Conservation (phyloP, 2,329 filamentous ascomycete genomes). For the Sclerotinia subarctica region DNA sequence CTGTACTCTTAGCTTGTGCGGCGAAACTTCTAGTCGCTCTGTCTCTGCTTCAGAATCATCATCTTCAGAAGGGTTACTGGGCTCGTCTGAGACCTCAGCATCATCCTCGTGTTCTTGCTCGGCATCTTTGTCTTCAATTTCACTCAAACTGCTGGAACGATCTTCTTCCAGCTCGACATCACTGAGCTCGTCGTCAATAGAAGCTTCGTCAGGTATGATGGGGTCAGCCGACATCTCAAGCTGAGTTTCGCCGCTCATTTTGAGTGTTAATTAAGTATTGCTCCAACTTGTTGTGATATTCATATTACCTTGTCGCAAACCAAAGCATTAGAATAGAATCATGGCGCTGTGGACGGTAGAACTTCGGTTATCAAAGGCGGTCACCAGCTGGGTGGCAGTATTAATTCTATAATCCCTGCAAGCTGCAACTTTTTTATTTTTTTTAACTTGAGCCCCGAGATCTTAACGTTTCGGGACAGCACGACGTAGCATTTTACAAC, state of each 20-base stretch:
- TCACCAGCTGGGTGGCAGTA: neutral
- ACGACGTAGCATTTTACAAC: neutral
- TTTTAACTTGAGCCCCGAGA: neutral
- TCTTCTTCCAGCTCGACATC: constrained; percentile 54
- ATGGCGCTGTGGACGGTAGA: constrained; percentile 1
- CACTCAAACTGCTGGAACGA: constrained; percentile 87
- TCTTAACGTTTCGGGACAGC: neutral
- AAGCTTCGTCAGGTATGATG: constrained; percentile 31
- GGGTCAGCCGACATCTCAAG: constrained; percentile 30
- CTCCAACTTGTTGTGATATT: constrained; percentile 1
- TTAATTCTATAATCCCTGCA: neutral
- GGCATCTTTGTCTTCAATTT: constrained; percentile 74
- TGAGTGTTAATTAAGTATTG: constrained; percentile 22
- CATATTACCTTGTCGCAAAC: constrained; percentile 1
- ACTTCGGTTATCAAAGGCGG: neutral
- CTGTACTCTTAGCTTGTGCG: constrained; percentile 59
- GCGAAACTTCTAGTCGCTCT: constrained; percentile 87
- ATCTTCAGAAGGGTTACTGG: constrained; percentile 48
- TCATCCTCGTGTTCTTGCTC: constrained; percentile 59
- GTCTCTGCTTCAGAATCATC: constrained; percentile 87
- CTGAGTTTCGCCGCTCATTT: constrained; percentile 36
- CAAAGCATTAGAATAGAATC: constrained; percentile 11
- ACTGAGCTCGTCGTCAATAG: constrained; percentile 35
- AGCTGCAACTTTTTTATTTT: constrained; percentile 10
- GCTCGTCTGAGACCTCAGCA: constrained; percentile 41